Percentiles rank a stretch among this genome's conserved stretches.
phyloP scores from a whole-genome alignment of 305 asterid genomes.

The Ilex paraguariensis region DNA sequence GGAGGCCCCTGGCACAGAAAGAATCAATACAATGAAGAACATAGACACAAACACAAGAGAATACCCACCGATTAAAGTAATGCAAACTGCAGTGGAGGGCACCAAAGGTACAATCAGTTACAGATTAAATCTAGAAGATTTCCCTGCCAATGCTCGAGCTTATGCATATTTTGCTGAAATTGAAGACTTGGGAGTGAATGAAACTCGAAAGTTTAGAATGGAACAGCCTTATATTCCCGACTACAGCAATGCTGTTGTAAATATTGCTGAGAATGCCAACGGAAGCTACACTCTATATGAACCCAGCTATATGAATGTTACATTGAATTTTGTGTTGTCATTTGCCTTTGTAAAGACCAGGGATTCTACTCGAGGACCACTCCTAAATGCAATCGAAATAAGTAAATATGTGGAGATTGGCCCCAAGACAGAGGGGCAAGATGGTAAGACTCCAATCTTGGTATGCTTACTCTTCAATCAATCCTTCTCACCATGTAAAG shows the following conservation, averaged over 20 bases:
- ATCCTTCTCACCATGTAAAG: too few species aligned
- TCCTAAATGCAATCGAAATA: slow-evolving; percentile 82
- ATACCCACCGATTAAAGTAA: slow-evolving; percentile 91
- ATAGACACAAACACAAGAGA: slow-evolving; percentile 74
- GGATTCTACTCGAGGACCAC: slow-evolving; percentile 82
- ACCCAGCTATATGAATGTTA: slow-evolving; percentile 93
- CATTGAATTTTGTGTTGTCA: slow-evolving; percentile 72
- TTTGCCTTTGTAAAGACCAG: slow-evolving; percentile 67
- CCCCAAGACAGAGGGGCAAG: slow-evolving; percentile 63
- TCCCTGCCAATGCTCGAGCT: slow-evolving; percentile 90
- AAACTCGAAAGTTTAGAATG: slow-evolving; percentile 81
- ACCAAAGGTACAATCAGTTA: slow-evolving; percentile 67
- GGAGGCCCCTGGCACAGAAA: slow-evolving; percentile 84
- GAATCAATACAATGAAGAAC: slow-evolving; percentile 57
- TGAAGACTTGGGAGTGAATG: slow-evolving; percentile 56
- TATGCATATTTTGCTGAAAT: slow-evolving; percentile 94
- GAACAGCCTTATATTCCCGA: slow-evolving; percentile 72
- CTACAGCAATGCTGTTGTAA: slow-evolving; percentile 93
- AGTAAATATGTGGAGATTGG: slow-evolving; percentile 70
- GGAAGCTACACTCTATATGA: slow-evolving; percentile 88
- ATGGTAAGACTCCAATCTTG: slow-evolving; percentile 40
- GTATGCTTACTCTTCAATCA: too few species aligned
- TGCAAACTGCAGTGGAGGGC: slow-evolving; percentile 96
- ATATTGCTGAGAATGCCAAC: slow-evolving; percentile 90
- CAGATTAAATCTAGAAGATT: slow-evolving; percentile 84